Conservation (phyloP, 2,329 filamentous ascomycete species). For the Escovopsis weberi region DNA sequence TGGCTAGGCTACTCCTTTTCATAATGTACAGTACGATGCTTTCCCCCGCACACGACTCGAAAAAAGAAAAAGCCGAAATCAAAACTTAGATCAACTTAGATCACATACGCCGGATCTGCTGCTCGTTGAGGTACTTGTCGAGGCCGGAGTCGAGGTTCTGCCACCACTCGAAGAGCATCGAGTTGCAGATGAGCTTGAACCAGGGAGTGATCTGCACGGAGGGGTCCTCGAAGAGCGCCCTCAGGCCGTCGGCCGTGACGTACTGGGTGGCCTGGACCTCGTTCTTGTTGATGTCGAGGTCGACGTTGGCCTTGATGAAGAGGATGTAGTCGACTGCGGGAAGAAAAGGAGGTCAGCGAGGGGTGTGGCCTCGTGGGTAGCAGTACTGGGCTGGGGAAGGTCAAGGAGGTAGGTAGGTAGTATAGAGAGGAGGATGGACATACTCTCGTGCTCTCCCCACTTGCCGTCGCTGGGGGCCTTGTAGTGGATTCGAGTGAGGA, state of each 20-base stretch:
- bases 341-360: neutral
- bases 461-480: constrained; percentile 92
- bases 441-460: constrained; percentile 98
- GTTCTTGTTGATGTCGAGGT: constrained; percentile 68
- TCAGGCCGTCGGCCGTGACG: constrained; percentile 68
- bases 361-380: neutral
- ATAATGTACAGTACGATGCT: no score
- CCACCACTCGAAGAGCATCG: constrained; percentile 98
- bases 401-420: no score
- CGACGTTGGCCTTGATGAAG: constrained; percentile 90
- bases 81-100: neutral
- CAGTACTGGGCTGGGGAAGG: neutral
- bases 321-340: constrained; percentile 79
- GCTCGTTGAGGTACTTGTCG: constrained; percentile 75
- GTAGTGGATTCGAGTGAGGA: constrained; percentile 95
- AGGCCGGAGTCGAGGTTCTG: constrained; percentile 64
- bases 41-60: no score
- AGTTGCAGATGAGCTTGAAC: constrained; percentile 98
- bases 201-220: constrained; percentile 83
- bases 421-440: constrained; percentile 19
- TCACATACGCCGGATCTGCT: constrained; percentile 72
- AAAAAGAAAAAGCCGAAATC: no score
- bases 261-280: constrained; percentile 79
- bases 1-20: no score
- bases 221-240: constrained; percentile 70